Conservation (phyloP, 1,284 basidiomycete genomes). For the Anthracocystis walkeri region DNA sequence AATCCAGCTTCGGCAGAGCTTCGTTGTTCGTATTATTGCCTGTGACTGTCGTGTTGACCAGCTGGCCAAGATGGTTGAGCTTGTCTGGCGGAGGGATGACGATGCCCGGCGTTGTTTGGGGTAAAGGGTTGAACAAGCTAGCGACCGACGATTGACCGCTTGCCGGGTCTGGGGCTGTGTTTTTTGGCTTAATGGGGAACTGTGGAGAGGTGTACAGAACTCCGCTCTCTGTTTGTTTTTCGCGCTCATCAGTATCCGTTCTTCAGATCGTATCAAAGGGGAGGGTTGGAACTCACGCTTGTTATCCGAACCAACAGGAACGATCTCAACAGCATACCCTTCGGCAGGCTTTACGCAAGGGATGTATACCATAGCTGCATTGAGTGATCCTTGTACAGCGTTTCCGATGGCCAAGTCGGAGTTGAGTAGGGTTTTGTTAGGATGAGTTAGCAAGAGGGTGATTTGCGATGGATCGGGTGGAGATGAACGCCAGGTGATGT, state of each 20-base stretch:
- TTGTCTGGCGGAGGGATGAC: constrained; percentile 17
- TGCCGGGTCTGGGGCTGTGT: constrained; percentile 21
- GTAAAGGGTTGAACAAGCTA: constrained; percentile 18
- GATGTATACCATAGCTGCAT: constrained; percentile 37
- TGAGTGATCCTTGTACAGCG: constrained; percentile 23
- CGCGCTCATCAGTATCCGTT: not conserved
- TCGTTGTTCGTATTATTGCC: constrained; percentile 2
- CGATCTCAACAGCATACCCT: constrained; percentile 4
- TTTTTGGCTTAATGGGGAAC: constrained; percentile 36
- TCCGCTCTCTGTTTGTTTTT: constrained; percentile 12
- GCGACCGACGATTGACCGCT: constrained; percentile 27
- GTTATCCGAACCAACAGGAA: constrained; percentile 37
- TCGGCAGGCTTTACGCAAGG: constrained; percentile 25
- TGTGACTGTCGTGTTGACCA: constrained; percentile 19
- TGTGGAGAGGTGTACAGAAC: constrained; percentile 26
- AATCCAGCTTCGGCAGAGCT: constrained; percentile 22
- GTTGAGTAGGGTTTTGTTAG: constrained; percentile 42
- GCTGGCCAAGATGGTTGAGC: not conserved
- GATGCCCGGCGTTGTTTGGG: constrained; percentile 31
- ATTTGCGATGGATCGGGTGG: constrained; percentile 11
- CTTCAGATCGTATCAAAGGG: not conserved
- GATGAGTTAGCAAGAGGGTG: constrained; percentile 36
- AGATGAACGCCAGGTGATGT: constrained; percentile 29
- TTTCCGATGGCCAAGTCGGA: constrained; percentile 41
- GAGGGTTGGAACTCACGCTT: constrained; percentile 20